Evolutionary conservation across 306 rosid genomes (phyloP), one percentile per base, ranked within the genome.

Genomic region (Bauhinia variegata): DNA sequence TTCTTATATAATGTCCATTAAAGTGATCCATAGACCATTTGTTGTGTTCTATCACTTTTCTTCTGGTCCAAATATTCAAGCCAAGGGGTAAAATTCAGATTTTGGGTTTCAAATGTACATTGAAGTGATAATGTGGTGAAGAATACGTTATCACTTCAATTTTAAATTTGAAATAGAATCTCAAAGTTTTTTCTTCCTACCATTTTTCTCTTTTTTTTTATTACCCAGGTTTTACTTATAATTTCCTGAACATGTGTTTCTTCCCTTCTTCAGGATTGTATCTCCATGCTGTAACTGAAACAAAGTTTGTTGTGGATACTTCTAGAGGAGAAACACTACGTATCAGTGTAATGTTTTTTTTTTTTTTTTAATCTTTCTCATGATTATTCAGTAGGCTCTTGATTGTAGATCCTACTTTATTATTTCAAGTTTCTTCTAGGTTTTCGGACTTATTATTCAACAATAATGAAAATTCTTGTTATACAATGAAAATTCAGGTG

Each of bases 261-360:
- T 37, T 43, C 30, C 68, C 56, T 39, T 42, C 55, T 78, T 56
- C 86, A 95, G 97, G 80, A 52, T 69, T 95, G 68, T 95, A 95
- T 79, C 95, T 95, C 15, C 96, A 90, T 70, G 85, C 97, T 0
- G 91, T 78, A 9, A 95, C 95, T 19, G 97, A 90, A 73, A 83
- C 99, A 14, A 82, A 82, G 78, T 97, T 95, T 46, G 82, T 90
- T 42, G 99, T 95, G 13, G 97, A 95, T 85, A 95, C 99, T 68
- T 95, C 97, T 14, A 88, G 99, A 75, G 96, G 96, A 37, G 99
- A 88, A 81, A 95, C 96, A 10, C 84, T 95, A 43, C 96, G 97
- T 36, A 95, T 95, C 74, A 95, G 90, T 80, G 99, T 95, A 90
- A 86, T 73, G 62, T 68, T 18, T 97, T 64, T 38, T 23, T 11